Evolutionary conservation across 345 rosid species (phyloP).

Genomic region (Reutealis trisperma): DNA sequence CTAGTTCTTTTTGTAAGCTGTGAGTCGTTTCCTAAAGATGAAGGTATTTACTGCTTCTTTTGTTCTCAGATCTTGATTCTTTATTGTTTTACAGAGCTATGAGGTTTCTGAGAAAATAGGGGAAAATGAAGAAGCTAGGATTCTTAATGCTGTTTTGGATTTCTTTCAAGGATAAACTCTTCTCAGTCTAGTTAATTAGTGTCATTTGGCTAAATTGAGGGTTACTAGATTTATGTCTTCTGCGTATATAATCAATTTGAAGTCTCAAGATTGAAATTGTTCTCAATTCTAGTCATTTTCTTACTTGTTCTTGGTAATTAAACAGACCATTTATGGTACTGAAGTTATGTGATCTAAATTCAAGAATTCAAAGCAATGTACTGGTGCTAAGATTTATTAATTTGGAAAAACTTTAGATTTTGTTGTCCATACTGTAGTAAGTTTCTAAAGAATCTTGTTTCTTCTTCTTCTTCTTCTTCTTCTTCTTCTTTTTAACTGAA

Average conservation of each 20-base stretch:
- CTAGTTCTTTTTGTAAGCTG: slow-evolving; percentile 47
- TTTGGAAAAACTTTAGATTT: neutral
- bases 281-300: neutral
- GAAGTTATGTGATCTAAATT: slow-evolving; percentile 16
- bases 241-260: neutral
- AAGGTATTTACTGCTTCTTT: slow-evolving; percentile 50
- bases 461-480: too few species aligned
- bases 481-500: slow-evolving; percentile 20
- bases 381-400: neutral
- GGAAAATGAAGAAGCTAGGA: slow-evolving; percentile 8
- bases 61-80: slow-evolving; percentile 58
- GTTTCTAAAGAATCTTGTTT: neutral
- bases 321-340: neutral
- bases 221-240: neutral
- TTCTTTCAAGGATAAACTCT: neutral
- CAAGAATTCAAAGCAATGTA: neutral
- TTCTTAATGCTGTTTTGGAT: slow-evolving; percentile 6
- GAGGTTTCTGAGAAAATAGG: slow-evolving; percentile 30
- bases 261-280: neutral
- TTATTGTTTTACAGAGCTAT: slow-evolving; percentile 13
- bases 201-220: neutral
- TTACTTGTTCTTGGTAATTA: slow-evolving; percentile 15
- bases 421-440: neutral
- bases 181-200: neutral
- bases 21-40: slow-evolving; percentile 56